A percentile compares a stretch with the other conserved stretches of the same genome.
Evolutionary conservation across 805 yeast genomes (phyloP).

Genomic region (Metschnikowia lachancei): DNA sequence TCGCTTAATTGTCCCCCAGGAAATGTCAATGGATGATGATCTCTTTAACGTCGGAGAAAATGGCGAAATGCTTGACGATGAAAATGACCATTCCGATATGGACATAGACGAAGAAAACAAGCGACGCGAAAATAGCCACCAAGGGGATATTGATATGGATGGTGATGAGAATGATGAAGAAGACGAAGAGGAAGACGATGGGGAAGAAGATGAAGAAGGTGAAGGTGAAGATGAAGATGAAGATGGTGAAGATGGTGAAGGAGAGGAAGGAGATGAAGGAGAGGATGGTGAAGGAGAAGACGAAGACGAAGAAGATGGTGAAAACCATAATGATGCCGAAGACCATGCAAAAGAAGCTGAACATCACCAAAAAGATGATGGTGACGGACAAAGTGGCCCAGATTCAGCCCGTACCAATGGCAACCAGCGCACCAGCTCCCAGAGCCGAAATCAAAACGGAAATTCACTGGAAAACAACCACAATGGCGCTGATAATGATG

Average conservation of each 20-base stretch:
- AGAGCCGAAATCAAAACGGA: too few species aligned
- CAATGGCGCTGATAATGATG: too few species aligned
- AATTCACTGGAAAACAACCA: too few species aligned
- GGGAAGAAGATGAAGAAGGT: slow-evolving; percentile 9
- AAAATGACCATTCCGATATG: slow-evolving; percentile 19
- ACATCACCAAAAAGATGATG: not conserved
- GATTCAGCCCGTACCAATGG: too few species aligned
- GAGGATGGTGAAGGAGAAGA: not conserved
- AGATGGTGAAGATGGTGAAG: too few species aligned
- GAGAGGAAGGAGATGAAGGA: too few species aligned
- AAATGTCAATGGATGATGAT: slow-evolving; percentile 22
- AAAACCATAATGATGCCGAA: not conserved
- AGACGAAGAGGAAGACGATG: slow-evolving; percentile 22
- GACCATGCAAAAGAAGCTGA: too few species aligned
- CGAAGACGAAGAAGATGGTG: not conserved
- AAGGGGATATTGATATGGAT: slow-evolving; percentile 18
- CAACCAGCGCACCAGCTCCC: too few species aligned
- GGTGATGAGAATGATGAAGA: slow-evolving; percentile 12
- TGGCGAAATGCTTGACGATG: slow-evolving; percentile 17
- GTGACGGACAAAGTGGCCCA: not conserved
- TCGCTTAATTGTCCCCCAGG: too few species aligned
- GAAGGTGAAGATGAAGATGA: too few species aligned
- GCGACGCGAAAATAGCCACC: slow-evolving; percentile 10
- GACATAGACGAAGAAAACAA: slow-evolving; percentile 21
- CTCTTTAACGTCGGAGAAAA: slow-evolving; percentile 24